Percentiles rank a stretch among this genome's conserved stretches.
Evolutionary conservation across 2,329 filamentous ascomycete species (phyloP).

Genomic region (Cladophialophora chaetospira): DNA sequence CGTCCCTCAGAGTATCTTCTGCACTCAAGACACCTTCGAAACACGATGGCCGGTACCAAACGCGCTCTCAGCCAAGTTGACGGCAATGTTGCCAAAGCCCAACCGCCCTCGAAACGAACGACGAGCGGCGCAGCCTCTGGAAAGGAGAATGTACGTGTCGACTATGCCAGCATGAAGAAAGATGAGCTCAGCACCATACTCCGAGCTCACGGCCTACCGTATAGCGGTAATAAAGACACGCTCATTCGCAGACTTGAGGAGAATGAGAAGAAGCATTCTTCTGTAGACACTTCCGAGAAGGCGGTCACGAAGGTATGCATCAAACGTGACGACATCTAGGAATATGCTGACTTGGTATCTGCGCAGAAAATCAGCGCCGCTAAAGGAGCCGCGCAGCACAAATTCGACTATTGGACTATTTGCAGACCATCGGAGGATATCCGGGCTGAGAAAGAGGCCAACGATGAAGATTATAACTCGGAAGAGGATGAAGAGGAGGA

Average conservation of each 20-base stretch:
- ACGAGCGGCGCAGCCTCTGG: background rate
- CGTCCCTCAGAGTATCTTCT: background rate
- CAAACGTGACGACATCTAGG: background rate
- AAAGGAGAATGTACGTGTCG: background rate
- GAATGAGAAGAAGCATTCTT: background rate
- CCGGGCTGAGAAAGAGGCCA: background rate
- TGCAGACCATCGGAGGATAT: constrained; percentile 7
- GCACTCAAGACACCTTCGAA: background rate
- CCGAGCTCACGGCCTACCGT: background rate
- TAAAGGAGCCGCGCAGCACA: background rate
- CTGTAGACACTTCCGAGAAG: background rate
- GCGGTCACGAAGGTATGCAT: background rate
- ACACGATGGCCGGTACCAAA: constrained; percentile 6
- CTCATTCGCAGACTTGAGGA: constrained; percentile 3
- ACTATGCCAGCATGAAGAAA: constrained; percentile 1
- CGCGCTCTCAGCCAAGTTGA: constrained; percentile 6
- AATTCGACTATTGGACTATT: constrained; percentile 3
- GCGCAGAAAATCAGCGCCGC: background rate
- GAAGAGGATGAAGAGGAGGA: background rate
- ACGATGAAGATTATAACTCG: background rate
- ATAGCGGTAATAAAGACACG: constrained; percentile 2
- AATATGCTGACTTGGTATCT: no score
- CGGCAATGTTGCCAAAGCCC: background rate
- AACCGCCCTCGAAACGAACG: constrained; percentile 1
- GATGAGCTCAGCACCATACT: background rate